Conservation (phyloP, 2,329 filamentous ascomycete genomes). For the Fusarium sarcochroum region DNA sequence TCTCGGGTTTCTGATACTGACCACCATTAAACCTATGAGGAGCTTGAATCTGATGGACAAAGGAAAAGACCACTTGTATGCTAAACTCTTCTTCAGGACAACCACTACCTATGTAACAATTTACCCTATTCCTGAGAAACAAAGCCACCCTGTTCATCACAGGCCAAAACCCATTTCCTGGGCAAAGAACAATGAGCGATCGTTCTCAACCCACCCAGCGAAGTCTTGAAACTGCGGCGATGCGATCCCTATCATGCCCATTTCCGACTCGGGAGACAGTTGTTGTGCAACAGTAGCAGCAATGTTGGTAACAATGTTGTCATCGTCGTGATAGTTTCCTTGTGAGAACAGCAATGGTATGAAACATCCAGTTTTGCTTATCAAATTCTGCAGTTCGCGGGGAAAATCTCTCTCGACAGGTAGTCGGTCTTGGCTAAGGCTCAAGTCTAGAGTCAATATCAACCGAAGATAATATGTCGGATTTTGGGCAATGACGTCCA, state of each 20-base stretch:
- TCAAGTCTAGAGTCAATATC: constrained; percentile 15
- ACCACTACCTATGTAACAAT: no score
- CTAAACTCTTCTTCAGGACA: no score
- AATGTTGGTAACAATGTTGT: not conserved
- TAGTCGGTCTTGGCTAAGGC: constrained; percentile 15
- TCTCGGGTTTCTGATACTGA: no score
- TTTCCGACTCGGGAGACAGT: not conserved
- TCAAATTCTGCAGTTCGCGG: not conserved
- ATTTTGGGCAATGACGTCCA: not conserved
- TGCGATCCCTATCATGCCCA: not conserved
- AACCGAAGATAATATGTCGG: constrained; percentile 6
- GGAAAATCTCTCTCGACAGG: constrained; percentile 21
- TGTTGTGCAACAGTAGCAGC: no score
- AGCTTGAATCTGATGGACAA: no score
- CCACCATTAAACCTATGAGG: no score
- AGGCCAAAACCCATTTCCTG: constrained; percentile 20
- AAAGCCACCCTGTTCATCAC: no score
- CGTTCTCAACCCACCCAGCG: constrained; percentile 22
- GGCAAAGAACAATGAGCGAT: constrained; percentile 19
- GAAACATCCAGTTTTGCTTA: constrained; percentile 14
- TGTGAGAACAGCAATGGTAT: constrained; percentile 11
- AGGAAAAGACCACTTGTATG: no score
- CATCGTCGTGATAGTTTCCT: not conserved
- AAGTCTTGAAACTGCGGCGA: not conserved
- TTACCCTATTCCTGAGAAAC: no score